These are phyloP conservation scores for Caryocar brasiliense DNA, from an alignment of 441 rosid species.

Conservation along the genomic window DNA sequence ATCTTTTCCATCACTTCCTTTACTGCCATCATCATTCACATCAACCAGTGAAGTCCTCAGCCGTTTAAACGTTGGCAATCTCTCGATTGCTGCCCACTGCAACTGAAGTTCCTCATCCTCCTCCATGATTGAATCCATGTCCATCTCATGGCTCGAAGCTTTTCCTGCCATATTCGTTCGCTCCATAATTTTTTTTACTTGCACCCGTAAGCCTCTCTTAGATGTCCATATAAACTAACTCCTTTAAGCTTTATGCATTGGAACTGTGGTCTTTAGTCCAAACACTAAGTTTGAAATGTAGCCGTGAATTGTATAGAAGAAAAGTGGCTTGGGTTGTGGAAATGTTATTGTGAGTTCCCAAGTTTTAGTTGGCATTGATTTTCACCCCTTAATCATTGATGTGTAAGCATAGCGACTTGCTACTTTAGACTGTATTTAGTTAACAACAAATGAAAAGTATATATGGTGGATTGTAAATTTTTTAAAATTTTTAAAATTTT, in stretches of 20 bases:
- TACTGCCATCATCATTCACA: not conserved
- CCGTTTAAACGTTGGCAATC: conserved; percentile 36
- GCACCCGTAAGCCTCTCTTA: not conserved
- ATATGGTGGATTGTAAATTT: too few relatives aligned
- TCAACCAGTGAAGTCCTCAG: conserved; percentile 28
- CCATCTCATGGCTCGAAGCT: not conserved
- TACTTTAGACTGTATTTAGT: too few relatives aligned
- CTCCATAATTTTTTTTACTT: conserved; percentile 1
- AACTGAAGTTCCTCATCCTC: conserved; percentile 24
- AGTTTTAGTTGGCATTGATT: too few relatives aligned
- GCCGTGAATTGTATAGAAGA: too few relatives aligned
- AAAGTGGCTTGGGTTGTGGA: too few relatives aligned
- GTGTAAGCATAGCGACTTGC: too few relatives aligned
- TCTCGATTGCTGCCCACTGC: conserved; percentile 51
- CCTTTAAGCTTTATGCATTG: conserved; percentile 33
- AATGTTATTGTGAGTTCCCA: too few relatives aligned
- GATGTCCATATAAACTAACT: not conserved
- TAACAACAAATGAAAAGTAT: too few relatives aligned
- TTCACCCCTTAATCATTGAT: too few relatives aligned
- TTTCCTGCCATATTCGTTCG: not conserved
- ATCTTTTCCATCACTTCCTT: conserved; percentile 4
- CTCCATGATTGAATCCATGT: conserved; percentile 5
- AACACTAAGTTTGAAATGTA: too few relatives aligned
- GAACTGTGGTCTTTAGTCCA: too few relatives aligned
- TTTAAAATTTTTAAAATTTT: too few relatives aligned